These are phyloP conservation scores for Thelonectria rubi DNA, from an alignment of 2,329 filamentous ascomycete species.

Conservation along the genomic window DNA sequence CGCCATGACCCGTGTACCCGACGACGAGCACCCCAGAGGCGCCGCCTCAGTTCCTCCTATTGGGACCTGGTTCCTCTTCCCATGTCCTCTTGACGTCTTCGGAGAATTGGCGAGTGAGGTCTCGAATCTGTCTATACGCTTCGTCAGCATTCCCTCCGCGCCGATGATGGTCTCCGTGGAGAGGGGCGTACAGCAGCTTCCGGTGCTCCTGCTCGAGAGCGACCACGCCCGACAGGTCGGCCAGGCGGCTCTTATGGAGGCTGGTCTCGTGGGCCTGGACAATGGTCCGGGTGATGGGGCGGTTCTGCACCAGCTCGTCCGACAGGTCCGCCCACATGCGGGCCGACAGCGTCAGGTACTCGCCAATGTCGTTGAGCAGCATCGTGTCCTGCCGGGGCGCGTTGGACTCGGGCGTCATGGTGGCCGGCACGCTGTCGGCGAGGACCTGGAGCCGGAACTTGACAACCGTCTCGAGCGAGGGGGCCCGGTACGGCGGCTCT, in stretches of 20 bases:
- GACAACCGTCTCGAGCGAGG: neutral
- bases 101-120: neutral
- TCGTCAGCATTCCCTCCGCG: neutral
- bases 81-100: neutral
- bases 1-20: no score
- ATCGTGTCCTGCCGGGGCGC: neutral
- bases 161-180: no score
- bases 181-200: neutral
- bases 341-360: neutral
- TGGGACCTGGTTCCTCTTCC: neutral
- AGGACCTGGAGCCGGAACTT: neutral
- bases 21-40: no score
- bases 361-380: neutral
- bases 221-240: neutral
- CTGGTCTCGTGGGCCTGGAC: neutral
- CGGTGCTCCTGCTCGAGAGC: neutral
- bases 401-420: neutral
- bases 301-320: neutral
- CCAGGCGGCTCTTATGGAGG: neutral
- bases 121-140: neutral
- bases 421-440: neutral
- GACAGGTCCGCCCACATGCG: neutral
- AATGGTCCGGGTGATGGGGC: no score
- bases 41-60: neutral
- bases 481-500: neutral